These are phyloP conservation scores for Calendula officinalis DNA, from an alignment of 129 eudicot genomes.

Conservation along the genomic window DNA sequence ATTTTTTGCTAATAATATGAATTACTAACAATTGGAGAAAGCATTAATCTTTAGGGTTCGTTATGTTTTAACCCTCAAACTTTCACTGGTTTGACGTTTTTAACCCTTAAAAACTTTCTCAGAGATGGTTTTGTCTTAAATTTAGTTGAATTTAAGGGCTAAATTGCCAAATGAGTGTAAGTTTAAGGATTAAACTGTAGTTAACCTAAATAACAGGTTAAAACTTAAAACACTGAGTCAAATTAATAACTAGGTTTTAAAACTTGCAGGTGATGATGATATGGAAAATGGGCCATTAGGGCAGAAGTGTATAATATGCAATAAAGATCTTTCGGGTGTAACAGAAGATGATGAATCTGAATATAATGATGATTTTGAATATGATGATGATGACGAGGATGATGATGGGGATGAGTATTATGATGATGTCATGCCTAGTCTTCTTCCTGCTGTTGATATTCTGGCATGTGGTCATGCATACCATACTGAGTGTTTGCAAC, in stretches of 20 bases:
- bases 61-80: no score
- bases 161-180: no score
- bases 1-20: no score
- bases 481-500: slow-evolving; percentile 48
- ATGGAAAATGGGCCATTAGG: slow-evolving; percentile 26
- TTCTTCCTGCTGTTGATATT: slow-evolving; percentile 52
- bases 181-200: no score
- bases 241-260: not conserved
- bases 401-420: slow-evolving; percentile 20
- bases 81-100: no score
- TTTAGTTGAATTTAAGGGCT: no score
- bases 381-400: slow-evolving; percentile 31
- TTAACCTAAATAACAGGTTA: no score
- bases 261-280: slow-evolving; percentile 33
- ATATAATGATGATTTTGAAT: slow-evolving; percentile 12
- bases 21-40: no score
- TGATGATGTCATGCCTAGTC: slow-evolving; percentile 28
- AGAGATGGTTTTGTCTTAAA: no score
- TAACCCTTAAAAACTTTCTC: no score
- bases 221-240: no score
- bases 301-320: slow-evolving; percentile 40
- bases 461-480: slow-evolving; percentile 60
- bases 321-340: slow-evolving; percentile 40
- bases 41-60: no score
- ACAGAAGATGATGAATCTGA: slow-evolving; percentile 27